Base-by-base conservation (phyloP, 192 early-diverging fungal species). In the Linnemannia schmuckeri region DNA sequence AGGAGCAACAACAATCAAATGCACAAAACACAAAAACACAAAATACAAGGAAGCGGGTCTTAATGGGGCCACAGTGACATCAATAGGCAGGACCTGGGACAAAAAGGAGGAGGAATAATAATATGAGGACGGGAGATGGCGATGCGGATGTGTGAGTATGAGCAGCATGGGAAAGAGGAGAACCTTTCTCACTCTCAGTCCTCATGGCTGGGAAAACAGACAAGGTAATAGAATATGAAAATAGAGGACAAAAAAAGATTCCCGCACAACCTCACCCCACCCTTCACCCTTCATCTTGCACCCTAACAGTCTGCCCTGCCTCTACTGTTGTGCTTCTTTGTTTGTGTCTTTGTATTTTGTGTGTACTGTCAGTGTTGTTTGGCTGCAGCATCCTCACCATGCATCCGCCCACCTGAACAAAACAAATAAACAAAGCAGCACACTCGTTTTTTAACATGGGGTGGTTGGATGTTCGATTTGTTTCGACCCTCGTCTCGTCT, bases 211-310 rank as follows among this genome's bases (percentile, higher is more conserved):
- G 24, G 57, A 61, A 30, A 5, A 10, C 9, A 24, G 22, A 9
- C 44, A 46, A 46, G 44, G 57, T 27, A 66, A 33, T 30, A 33
- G 61, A 30, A 15, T 30, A 24, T 27, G 61, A 66, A 15, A 30
- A 66, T 12, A 66, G 24, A 33, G 10, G n/a, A 30, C 61, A 66
- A 66, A 66, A 66, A 66, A 66, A 66, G 61, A 66, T 66, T 66
- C 61, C 61, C 61, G 61, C 30, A 66, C 61, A 27, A 66, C 61
- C 61, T 33, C n/a, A 12, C 61, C 30, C 30, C 4, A 20, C 0
- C 20, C 1, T 18, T 52, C 47, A 49, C 42, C 42, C 42, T 44
- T 49, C 15, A 49, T 49, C 47, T 18, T 49, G 17, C 47, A 49
- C 47, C 47, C 47, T 17, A 27, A 27, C 57, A 10, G 27, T 12